These are phyloP conservation scores for Noccaea caerulescens DNA, from an alignment of 345 rosid species.

Conservation along the genomic window DNA sequence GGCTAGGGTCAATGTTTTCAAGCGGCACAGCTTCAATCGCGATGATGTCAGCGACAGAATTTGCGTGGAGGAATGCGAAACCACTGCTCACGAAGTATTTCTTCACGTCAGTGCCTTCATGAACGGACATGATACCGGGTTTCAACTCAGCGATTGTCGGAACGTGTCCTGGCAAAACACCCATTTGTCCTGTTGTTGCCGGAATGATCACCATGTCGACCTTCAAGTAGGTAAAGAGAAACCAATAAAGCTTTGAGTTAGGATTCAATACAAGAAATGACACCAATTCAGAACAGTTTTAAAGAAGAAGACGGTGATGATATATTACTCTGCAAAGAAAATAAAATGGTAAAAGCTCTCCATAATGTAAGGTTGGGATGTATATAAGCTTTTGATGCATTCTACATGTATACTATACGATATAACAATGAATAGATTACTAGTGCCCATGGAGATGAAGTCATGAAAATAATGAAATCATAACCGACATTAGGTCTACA, in stretches of 20 bases:
- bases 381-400: neutral
- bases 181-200: conserved; percentile 93
- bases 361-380: no score
- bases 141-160: conserved; percentile 86
- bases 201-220: conserved; percentile 97
- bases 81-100: conserved; percentile 93
- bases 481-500: neutral
- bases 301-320: neutral
- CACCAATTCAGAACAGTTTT: neutral
- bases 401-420: neutral
- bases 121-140: conserved; percentile 87
- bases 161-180: conserved; percentile 87
- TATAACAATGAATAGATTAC: neutral
- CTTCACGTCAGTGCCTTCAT: conserved; percentile 70
- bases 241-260: conserved; percentile 32
- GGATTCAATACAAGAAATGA: conserved; percentile 4
- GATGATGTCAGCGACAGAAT: conserved; percentile 76
- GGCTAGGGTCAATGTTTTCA: conserved; percentile 64
- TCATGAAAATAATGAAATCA: neutral
- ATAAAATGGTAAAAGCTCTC: neutral
- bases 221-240: conserved; percentile 44
- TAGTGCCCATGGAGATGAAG: neutral
- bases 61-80: conserved; percentile 78
- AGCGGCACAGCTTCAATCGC: conserved; percentile 82
- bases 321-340: neutral